Conservation (phyloP, 495 filamentous ascomycete species). For the Lepidopterella palustris region DNA sequence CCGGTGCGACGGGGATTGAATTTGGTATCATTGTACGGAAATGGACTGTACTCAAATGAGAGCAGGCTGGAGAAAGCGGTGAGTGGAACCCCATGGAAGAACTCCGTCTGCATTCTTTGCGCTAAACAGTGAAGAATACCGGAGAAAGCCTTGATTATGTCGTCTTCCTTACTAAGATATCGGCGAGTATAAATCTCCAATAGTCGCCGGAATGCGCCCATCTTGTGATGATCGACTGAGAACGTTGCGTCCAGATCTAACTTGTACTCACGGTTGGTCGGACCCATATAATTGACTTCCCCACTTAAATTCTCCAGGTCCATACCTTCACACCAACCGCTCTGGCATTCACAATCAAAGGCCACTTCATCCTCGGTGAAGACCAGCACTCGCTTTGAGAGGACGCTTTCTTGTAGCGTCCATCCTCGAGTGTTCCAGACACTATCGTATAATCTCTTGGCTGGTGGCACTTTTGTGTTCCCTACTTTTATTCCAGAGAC, state of each 20-base stretch:
- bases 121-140: neutral
- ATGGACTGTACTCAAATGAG: too few species aligned
- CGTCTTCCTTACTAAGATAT: neutral
- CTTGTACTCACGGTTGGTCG: neutral
- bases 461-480: neutral
- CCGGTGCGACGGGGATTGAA: neutral
- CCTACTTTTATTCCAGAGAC: neutral
- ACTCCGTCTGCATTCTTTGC: neutral
- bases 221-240: neutral
- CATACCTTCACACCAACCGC: neutral
- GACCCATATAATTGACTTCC: neutral
- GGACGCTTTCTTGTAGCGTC: neutral
- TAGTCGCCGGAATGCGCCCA: neutral
- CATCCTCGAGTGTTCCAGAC: neutral
- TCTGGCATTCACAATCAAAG: neutral
- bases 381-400: neutral
- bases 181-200: neutral
- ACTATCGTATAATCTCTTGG: neutral
- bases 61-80: neutral
- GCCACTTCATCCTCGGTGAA: neutral
- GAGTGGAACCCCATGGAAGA: neutral
- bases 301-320: neutral
- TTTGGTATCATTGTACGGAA: too few species aligned
- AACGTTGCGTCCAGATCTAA: neutral
- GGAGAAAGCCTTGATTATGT: neutral